These are phyloP conservation scores for Lepidium campestre DNA, from an alignment of 441 rosid species.

Conservation along the genomic window DNA sequence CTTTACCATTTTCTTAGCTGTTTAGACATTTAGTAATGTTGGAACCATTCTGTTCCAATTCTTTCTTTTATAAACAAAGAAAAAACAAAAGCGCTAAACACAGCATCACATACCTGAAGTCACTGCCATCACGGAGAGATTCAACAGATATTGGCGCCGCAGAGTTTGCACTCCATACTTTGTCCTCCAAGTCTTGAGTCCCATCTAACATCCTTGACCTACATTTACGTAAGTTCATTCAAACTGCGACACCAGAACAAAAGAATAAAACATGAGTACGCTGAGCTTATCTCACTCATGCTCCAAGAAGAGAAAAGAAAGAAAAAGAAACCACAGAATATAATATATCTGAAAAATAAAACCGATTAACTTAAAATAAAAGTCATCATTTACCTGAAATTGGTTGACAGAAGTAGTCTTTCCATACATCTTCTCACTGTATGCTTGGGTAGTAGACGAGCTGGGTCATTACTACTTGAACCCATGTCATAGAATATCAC, in stretches of 20 bases:
- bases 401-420: conserved; percentile 79
- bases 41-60: too few species aligned
- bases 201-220: conserved; percentile 99
- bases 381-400: conserved; percentile 60
- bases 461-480: conserved; percentile 75
- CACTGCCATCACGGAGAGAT: conserved; percentile 84
- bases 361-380: not conserved
- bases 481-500: conserved; percentile 96
- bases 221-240: too few species aligned
- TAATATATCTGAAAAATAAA: not conserved
- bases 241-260: too few species aligned
- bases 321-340: not conserved
- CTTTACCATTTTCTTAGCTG: too few species aligned
- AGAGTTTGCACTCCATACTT: conserved; percentile 92
- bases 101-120: conserved; percentile 95
- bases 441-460: conserved; percentile 81
- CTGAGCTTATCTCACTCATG: not conserved
- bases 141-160: conserved; percentile 89
- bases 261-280: not conserved
- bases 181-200: conserved; percentile 87
- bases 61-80: too few species aligned
- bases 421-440: conserved; percentile 73
- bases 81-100: too few species aligned
- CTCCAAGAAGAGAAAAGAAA: not conserved
- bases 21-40: too few species aligned